Evolutionary conservation across 768 basidiomycete species (phyloP), one percentile per base, ranked within the genome.

Genomic region (Lactifluus echinatus): DNA sequence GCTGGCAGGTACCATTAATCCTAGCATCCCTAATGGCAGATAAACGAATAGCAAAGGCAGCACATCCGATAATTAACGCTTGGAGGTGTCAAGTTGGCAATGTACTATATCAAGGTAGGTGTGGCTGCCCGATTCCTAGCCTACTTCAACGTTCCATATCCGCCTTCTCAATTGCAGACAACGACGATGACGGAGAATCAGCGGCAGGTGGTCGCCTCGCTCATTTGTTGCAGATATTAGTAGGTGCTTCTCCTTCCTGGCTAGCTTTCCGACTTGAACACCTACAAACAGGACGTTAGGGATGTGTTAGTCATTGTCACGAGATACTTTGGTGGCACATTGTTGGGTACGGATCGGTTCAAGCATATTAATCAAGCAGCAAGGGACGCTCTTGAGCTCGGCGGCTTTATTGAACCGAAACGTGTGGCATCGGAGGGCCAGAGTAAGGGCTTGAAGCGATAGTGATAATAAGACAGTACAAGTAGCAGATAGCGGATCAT

Each of bases 321-420:
- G 3, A 83, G 95, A 37, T 95, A 91, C 72, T 97, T 89, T 66
- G 95, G 95, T 14, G 95, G 95, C 0, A 85, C 87, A 12, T 88
- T 90, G 60, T 76, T 99, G 1, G 94, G 92, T 3, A 84, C 93
- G 0, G 93, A 94, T 67, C 75, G 87, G 34, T 91, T 87, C 71
- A 88, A 89, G 67, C 91, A 95, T 65, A 98, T 99, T 69, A 97
- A 95, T 66, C 90, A 94, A 67, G 92, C 92, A 3, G 95, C 94
- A 1, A 79, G 95, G 21, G 89, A 91, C 65, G 93, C 94, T 1
- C 75, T 98, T 5, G 90, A 95, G 43, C 62, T 83, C 0, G 95
- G 89, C 10, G 93, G 94, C 0, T 92, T 97, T 68, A 71, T 98
- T 31, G 87, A 89, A 46, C 31, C 40, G 21, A 62, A 55, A 21